phyloP scores from a whole-genome alignment of 371 early-diverging fungal species.

The Mortierella sp. region DNA sequence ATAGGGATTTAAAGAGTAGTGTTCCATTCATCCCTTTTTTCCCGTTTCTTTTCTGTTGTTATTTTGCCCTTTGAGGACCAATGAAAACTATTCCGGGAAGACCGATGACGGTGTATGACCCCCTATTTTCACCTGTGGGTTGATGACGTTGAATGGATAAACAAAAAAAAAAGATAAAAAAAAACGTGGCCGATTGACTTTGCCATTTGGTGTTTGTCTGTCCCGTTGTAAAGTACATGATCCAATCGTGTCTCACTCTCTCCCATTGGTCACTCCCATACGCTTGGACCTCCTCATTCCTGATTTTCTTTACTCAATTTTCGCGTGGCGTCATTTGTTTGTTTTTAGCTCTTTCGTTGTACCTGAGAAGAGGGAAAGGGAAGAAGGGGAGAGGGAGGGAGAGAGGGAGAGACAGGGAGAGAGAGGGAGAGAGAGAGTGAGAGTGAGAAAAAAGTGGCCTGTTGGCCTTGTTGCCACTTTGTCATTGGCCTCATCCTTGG shows the following conservation, averaged over 20 bases:
- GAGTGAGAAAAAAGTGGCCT: too few species aligned
- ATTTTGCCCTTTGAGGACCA: not conserved
- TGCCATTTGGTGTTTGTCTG: not conserved
- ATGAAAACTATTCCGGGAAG: not conserved
- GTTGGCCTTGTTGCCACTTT: conserved; percentile 6
- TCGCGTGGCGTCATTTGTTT: not conserved
- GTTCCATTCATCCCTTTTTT: not conserved
- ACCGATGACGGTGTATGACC: not conserved
- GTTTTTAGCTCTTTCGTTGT: not conserved
- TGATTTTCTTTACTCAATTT: not conserved
- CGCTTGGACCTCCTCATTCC: conserved; percentile 10
- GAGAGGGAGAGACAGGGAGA: too few species aligned
- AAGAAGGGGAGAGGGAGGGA: too few species aligned
- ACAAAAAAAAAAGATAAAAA: not conserved
- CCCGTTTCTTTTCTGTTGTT: not conserved
- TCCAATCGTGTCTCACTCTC: not conserved
- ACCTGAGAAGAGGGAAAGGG: not conserved
- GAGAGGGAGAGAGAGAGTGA: too few species aligned
- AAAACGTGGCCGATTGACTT: conserved; percentile 1
- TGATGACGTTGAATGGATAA: conserved; percentile 2
- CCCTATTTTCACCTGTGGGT: not conserved
- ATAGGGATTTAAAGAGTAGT: too few species aligned
- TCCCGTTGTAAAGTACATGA: not conserved
- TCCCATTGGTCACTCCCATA: conserved; percentile 1
- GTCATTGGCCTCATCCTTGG: not conserved